Evolutionary conservation across 83 land plant genomes (phyloP), one percentile per base, ranked within the genome.

Genomic region (Diphasiastrum complanatum): DNA sequence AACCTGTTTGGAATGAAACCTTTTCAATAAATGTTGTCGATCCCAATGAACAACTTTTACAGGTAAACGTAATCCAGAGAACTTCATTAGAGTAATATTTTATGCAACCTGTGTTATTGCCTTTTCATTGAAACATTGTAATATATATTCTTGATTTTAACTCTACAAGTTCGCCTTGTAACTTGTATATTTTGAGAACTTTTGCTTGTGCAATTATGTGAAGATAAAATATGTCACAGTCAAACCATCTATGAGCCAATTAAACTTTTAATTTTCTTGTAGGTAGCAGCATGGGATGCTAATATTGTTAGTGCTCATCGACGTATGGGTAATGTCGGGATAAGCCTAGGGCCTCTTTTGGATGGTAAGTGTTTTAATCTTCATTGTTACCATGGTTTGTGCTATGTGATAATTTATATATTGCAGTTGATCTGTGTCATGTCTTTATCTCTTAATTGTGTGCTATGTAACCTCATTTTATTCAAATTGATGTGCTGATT

Each of bases 281-380:
- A 92, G 98, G 65, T 92, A 63, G 95, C 95, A 25, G 98, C 77
- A 25, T 92, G 98, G 98, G 98, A 92, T 83, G 98, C 95, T 35
- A 92, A 92, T 59, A 73, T 92, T 55, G 63, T 92, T 4, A 85
- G 85, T 60, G 81, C 90, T 47, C 91, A 87, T 69, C 85, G 83
- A 37, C 85, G 98, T 49, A 68, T 92, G 84, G 98, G 98, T 16
- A 88, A 88, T 74, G 72, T 72, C 30, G 72, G 61, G 11, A 52
- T 92, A 33, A 71, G 54, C 55, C 53, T 92, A 63, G 80, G 79
- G 45, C 12, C 49, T n/a, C 63, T 85, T 20, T 85, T 71, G 70
- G 91, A 92, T 75, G 98, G 98, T 92, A 60, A 65, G 76, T 45
- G 45, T 4, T 41, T 19, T 49, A 25, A 6, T 34, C 41, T 41